Evolutionary conservation across 2,329 filamentous ascomycete species (phyloP).

Genomic region (Sordariomycetes sp.): DNA sequence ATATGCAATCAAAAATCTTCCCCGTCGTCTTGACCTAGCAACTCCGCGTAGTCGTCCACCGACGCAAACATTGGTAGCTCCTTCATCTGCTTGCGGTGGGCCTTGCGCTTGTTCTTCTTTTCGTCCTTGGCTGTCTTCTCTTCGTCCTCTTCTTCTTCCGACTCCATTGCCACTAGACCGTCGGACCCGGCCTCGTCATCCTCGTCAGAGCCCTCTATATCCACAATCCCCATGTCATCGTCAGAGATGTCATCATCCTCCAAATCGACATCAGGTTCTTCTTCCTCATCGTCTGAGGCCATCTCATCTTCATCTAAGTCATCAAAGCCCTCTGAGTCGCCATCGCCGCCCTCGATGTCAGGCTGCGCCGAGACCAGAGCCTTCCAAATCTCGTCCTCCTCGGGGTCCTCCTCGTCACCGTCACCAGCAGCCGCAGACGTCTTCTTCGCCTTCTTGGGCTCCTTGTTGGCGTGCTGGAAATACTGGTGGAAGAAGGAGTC

Average conservation of each 20-base stretch:
- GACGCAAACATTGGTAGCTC: conserved; percentile 87
- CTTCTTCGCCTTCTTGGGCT: conserved; percentile 43
- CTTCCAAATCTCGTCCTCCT: conserved; percentile 83
- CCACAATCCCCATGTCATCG: conserved; percentile 29
- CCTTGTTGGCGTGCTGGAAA: conserved; percentile 68
- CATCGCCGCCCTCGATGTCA: conserved; percentile 47
- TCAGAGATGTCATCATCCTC: conserved; percentile 31
- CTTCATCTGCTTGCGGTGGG: conserved; percentile 78
- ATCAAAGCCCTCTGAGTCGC: conserved; percentile 40
- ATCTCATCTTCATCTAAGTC: conserved; percentile 40
- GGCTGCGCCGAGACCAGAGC: conserved; percentile 75
- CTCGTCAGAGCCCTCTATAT: conserved; percentile 43
- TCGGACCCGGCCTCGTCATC: conserved; percentile 39
- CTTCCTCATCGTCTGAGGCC: conserved; percentile 35
- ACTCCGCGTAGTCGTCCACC: conserved; percentile 82
- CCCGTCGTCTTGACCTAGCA: conserved; percentile 66
- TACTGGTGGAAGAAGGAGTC: conserved; percentile 99
- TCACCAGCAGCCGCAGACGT: conserved; percentile 31
- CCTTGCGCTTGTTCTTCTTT: conserved; percentile 21
- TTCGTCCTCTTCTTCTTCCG: conserved; percentile 21
- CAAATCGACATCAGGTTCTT: conserved; percentile 25
- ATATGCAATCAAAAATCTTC: conserved; percentile 10
- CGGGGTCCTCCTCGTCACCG: conserved; percentile 45
- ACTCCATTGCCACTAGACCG: conserved; percentile 22
- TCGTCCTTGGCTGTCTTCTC: conserved; percentile 39